phyloP scores from a whole-genome alignment of 2,329 filamentous ascomycete species.

The Triangularia verruculosa region DNA sequence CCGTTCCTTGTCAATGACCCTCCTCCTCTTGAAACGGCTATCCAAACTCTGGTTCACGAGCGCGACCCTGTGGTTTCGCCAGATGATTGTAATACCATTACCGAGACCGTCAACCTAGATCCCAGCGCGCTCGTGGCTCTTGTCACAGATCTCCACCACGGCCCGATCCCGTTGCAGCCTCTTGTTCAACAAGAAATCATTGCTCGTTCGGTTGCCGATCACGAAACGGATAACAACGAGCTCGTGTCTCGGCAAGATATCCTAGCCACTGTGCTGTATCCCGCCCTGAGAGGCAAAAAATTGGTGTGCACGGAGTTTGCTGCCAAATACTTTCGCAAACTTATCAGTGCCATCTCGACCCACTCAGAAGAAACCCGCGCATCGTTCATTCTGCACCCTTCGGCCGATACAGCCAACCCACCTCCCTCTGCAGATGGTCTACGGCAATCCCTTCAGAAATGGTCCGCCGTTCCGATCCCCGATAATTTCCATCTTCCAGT shows the following conservation, averaged over 20 bases:
- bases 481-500: conserved; percentile 53
- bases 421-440: conserved; percentile 20
- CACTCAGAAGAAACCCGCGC: conserved; percentile 56
- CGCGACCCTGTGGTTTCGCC: conserved; percentile 23
- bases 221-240: conserved; percentile 56
- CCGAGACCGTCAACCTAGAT: conserved; percentile 54
- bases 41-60: conserved; percentile 25
- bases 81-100: conserved; percentile 26
- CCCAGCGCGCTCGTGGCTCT: conserved; percentile 70
- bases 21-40: conserved; percentile 24
- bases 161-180: conserved; percentile 34
- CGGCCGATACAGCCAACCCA: not conserved
- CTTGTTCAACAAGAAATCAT: conserved; percentile 57
- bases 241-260: conserved; percentile 36
- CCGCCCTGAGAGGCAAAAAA: conserved; percentile 51
- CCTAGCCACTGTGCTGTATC: conserved; percentile 56
- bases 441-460: conserved; percentile 31
- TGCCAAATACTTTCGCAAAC: conserved; percentile 62
- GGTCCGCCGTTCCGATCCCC: conserved; percentile 41
- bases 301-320: conserved; percentile 68
- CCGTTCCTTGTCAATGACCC: conserved; percentile 22
- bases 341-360: conserved; percentile 62
- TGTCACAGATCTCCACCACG: conserved; percentile 70
- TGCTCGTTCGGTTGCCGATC: conserved; percentile 50
- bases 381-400: conserved; percentile 48